phyloP scores from a whole-genome alignment of 164 flowering plant genomes.

The Umbilicus rupestris region DNA sequence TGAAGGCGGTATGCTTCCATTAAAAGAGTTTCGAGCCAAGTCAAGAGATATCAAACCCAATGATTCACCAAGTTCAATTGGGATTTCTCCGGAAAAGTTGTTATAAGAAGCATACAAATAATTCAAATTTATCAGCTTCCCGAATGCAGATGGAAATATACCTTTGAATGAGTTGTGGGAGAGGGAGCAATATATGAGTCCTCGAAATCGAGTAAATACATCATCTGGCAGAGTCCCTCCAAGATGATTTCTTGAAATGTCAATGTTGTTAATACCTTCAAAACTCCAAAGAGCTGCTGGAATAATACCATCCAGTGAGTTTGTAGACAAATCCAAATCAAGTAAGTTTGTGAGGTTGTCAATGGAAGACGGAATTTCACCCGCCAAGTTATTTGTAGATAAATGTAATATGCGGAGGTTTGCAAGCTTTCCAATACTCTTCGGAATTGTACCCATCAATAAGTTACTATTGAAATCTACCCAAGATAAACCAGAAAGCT shows the following conservation, averaged over 20 bases:
- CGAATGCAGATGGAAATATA: not conserved
- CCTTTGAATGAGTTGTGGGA: not conserved
- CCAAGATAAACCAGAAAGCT: slow-evolving; percentile 11
- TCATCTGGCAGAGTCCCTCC: not conserved
- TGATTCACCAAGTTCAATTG: not conserved
- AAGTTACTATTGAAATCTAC: slow-evolving; percentile 8
- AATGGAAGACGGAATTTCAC: not conserved
- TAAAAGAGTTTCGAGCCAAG: not conserved
- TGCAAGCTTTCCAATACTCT: slow-evolving; percentile 13
- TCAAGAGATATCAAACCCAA: not conserved
- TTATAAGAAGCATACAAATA: not conserved
- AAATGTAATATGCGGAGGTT: not conserved
- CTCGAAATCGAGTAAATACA: not conserved
- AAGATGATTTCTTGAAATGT: not conserved
- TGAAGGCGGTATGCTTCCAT: slow-evolving; percentile 1
- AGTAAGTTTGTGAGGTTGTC: not conserved
- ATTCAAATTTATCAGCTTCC: not conserved
- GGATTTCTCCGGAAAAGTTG: not conserved
- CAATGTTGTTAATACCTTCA: not conserved
- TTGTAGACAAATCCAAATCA: not conserved
- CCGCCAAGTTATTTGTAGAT: not conserved
- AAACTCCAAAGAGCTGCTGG: not conserved
- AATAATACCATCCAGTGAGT: not conserved
- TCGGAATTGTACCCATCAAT: slow-evolving; percentile 13
- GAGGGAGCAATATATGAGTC: not conserved